phyloP scores from a whole-genome alignment of 2,329 filamentous ascomycete genomes.

The Fusarium sp. region DNA sequence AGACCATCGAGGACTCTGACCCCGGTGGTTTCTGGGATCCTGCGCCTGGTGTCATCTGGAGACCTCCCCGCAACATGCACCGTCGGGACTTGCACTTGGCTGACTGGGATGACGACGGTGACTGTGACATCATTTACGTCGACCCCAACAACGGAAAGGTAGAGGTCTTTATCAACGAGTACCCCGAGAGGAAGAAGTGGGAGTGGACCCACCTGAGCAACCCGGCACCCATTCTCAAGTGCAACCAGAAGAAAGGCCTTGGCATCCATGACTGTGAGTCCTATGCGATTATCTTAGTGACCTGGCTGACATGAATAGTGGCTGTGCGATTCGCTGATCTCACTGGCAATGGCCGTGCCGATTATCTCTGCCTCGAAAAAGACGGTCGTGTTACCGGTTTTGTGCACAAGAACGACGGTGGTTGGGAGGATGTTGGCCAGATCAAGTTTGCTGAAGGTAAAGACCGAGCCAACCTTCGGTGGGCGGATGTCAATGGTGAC shows the following conservation, averaged over 20 bases:
- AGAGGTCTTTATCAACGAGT: not conserved
- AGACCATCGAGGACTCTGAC: not conserved
- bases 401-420: slow-evolving; percentile 39
- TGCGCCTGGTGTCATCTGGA: slow-evolving; percentile 4
- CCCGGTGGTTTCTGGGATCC: not conserved
- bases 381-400: slow-evolving; percentile 46
- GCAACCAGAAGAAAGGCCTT: slow-evolving; percentile 27
- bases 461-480: slow-evolving; percentile 56
- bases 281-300: no score
- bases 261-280: slow-evolving; percentile 43
- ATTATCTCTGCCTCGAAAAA: slow-evolving; percentile 52
- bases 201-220: not conserved
- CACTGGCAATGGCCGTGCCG: slow-evolving; percentile 46
- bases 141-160: slow-evolving; percentile 28
- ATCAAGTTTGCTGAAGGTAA: slow-evolving; percentile 38
- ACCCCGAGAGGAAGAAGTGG: not conserved
- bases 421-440: slow-evolving; percentile 32
- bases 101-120: slow-evolving; percentile 57
- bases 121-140: slow-evolving; percentile 53
- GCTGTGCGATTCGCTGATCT: slow-evolving; percentile 52
- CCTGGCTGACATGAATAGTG: not conserved
- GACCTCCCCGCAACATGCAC: slow-evolving; percentile 20
- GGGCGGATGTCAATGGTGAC: slow-evolving; percentile 57
- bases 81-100: slow-evolving; percentile 52
- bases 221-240: slow-evolving; percentile 27